These are phyloP conservation scores for Juglanconis sp. DNA, from an alignment of 2,329 filamentous ascomycete genomes.

Conservation along the genomic window DNA sequence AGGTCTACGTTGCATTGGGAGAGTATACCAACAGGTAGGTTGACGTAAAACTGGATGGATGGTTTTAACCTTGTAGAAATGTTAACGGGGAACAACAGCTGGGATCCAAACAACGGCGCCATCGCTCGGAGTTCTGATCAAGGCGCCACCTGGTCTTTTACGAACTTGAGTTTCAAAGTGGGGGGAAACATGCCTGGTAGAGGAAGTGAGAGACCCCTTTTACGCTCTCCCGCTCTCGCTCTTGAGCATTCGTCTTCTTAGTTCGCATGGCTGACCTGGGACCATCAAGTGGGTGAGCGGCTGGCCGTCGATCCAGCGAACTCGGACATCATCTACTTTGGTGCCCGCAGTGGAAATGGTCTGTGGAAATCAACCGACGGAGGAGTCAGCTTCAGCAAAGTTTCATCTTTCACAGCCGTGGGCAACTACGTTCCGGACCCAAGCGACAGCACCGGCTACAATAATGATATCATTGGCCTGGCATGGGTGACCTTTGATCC, in stretches of 20 bases:
- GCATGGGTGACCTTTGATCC: constrained; percentile 54
- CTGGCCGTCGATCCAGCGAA: constrained; percentile 57
- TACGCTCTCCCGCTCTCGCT: neutral
- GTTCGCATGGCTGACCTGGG: neutral
- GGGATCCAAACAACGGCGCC: constrained; percentile 52
- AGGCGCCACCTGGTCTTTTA: constrained; percentile 49
- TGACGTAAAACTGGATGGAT: neutral
- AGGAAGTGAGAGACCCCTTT: constrained; percentile 31
- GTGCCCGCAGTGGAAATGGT: constrained; percentile 56
- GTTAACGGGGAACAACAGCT: constrained; percentile 16
- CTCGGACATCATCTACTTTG: constrained; percentile 55
- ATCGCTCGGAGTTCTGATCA: constrained; percentile 53
- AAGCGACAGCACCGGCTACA: constrained; percentile 41
- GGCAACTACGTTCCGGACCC: constrained; percentile 48
- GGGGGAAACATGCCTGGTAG: constrained; percentile 62
- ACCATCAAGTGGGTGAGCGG: constrained; percentile 45
- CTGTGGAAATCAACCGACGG: constrained; percentile 57
- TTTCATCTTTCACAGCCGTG: constrained; percentile 47
- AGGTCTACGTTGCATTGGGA: constrained; percentile 52
- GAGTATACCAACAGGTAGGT: constrained; percentile 54
- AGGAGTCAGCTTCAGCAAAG: constrained; percentile 51
- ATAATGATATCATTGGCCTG: constrained; percentile 45
- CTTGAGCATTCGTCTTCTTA: neutral
- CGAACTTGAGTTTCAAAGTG: constrained; percentile 54
- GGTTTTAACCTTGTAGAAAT: no score